phyloP scores from a whole-genome alignment of 352 stramenopile species.

The Poterioochromonas sp. region DNA sequence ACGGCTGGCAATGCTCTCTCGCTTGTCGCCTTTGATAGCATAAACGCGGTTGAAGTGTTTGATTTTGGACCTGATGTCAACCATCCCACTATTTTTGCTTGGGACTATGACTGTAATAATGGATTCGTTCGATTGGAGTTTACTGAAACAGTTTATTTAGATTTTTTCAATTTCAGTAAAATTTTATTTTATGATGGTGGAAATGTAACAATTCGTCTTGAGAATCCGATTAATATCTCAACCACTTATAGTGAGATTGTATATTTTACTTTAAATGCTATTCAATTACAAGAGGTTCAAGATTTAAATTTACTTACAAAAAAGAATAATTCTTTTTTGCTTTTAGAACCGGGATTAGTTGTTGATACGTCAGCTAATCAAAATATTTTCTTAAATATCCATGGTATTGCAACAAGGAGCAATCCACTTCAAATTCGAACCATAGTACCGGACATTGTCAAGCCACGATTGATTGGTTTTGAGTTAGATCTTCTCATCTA shows the following conservation, averaged over 20 bases:
- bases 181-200: neutral
- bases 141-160: constrained; percentile 22
- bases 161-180: constrained; percentile 8
- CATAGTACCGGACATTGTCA: neutral
- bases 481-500: neutral
- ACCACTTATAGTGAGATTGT: neutral
- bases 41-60: neutral
- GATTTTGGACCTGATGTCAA: neutral
- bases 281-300: neutral
- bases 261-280: neutral
- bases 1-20: neutral
- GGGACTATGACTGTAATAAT: constrained; percentile 14
- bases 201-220: neutral
- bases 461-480: neutral
- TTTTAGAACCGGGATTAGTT: neutral
- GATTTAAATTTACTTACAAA: neutral
- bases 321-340: neutral
- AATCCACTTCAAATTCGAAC: neutral
- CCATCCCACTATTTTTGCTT: neutral
- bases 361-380: constrained; percentile 11
- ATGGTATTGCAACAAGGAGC: neutral
- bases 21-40: neutral
- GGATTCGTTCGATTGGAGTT: neutral
- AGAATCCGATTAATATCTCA: neutral
- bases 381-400: neutral